Conservation (phyloP, 495 filamentous ascomycete species). For the Mytilinidion resinicola region DNA sequence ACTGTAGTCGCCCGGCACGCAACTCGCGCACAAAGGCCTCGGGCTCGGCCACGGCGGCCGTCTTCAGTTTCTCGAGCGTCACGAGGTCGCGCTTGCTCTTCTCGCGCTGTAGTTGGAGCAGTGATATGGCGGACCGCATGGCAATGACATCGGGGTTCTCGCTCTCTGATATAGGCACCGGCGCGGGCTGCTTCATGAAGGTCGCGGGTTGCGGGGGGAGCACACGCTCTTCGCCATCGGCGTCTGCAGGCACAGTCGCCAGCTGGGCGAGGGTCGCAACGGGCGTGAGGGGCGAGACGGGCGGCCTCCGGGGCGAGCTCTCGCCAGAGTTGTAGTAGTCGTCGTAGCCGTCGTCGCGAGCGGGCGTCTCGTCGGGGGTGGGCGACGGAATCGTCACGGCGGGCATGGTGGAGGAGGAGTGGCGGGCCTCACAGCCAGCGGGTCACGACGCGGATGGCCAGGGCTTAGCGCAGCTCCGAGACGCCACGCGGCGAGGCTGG, state of each 20-base stretch:
- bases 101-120: constrained; percentile 75
- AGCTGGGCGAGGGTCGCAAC: constrained; percentile 28
- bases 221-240: constrained; percentile 3
- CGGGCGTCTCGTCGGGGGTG: constrained; percentile 1
- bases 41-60: constrained; percentile 59
- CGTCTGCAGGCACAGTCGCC: constrained; percentile 22
- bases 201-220: constrained; percentile 14
- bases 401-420: constrained; percentile 17
- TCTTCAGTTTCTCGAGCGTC: constrained; percentile 56
- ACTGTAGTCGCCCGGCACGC: constrained; percentile 13
- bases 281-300: constrained; percentile 32
- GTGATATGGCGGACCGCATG: constrained; percentile 68
- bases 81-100: constrained; percentile 67
- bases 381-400: constrained; percentile 12
- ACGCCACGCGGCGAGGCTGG: not conserved
- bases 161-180: constrained; percentile 65
- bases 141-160: constrained; percentile 81
- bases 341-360: not conserved
- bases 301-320: constrained; percentile 13
- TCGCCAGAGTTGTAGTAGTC: not conserved
- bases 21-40: constrained; percentile 61
- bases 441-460: not conserved
- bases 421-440: not conserved
- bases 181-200: constrained; percentile 47
- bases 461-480: not conserved